These are phyloP conservation scores for Solanum rostratum DNA, from an alignment of 257 asterid species.

Conservation along the genomic window DNA sequence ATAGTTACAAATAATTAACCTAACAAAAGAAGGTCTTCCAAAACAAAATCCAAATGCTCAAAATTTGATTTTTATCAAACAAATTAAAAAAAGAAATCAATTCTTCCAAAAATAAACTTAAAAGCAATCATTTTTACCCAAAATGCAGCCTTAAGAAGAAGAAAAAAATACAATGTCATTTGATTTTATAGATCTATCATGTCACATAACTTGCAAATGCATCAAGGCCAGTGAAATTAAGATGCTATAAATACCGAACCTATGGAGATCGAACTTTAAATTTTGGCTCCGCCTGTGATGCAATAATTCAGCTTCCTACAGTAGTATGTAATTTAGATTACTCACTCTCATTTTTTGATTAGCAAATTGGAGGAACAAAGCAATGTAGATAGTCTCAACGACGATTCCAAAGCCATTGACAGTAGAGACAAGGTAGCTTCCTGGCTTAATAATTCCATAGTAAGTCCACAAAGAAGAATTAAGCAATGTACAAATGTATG, in stretches of 20 bases:
- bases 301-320: background rate
- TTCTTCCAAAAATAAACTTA: background rate
- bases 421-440: constrained; percentile 21
- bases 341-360: constrained; percentile 19
- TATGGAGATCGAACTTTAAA: too few relatives aligned
- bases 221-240: too few relatives aligned
- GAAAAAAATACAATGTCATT: background rate
- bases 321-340: background rate
- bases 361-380: constrained; percentile 18
- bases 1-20: background rate
- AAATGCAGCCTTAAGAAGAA: background rate
- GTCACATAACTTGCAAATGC: background rate
- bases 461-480: constrained; percentile 28
- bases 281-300: background rate
- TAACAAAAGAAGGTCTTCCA: background rate
- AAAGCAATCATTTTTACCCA: background rate
- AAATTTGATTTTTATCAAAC: background rate
- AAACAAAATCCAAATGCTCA: background rate
- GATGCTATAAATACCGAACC: too few relatives aligned
- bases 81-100: background rate
- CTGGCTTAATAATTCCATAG: constrained; percentile 23
- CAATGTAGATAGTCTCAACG: constrained; percentile 9
- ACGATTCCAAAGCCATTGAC: constrained; percentile 25
- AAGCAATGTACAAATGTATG: constrained; percentile 21
- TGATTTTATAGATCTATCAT: background rate